Evolutionary conservation across 2,329 filamentous ascomycete species (phyloP), one percentile per base, ranked within the genome.

Genomic region (Emmonsiellopsis sp.): DNA sequence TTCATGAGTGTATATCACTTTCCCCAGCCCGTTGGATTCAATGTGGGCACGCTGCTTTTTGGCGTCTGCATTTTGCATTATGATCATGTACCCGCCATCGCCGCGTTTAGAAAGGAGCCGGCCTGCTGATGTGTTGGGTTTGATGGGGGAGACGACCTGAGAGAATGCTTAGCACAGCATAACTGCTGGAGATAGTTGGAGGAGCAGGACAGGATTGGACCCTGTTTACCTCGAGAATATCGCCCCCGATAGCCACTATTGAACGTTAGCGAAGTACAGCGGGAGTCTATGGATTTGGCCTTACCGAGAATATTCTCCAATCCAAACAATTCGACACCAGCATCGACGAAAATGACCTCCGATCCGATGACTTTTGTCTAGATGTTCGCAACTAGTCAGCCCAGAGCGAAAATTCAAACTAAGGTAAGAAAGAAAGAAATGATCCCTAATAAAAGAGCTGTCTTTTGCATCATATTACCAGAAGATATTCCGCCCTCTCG

Each of bases 71-170:
- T 68, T 75, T 56, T 76, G 73, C 73, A 76, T 75, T 50, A 74
- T 74, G 53, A 74, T 67, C 72, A 76, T 76, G 58, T 75, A 76
- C 3, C 74, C 73, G 6, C 73, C 71, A 52, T 74, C 69, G 8
- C 71, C 71, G 33, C 67, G 65, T 58, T 73, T 74, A 1, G 65
- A 52, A 13, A 75, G 68, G 4, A 74, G 58, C 34, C 72, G 62
- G 6, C 70, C 68, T 1, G 70, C 73, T 0, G 72, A 71, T 0
- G 72, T 73, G n/a, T 63, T 59, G 1, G 61, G 50, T 39, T 62
- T 60, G 52, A 67, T 63, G 2, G 73, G 72, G 1, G 72, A 67
- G 42, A 72, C 69, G 33, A 72, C 63, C 54, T 56, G 34, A 5
- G 21, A 21, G 14, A 8, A 10, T 48, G 36, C 21, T 42, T 40